Evolutionary conservation across 805 yeast species (phyloP).

Genomic region (Teunomyces lycoperdinae): DNA sequence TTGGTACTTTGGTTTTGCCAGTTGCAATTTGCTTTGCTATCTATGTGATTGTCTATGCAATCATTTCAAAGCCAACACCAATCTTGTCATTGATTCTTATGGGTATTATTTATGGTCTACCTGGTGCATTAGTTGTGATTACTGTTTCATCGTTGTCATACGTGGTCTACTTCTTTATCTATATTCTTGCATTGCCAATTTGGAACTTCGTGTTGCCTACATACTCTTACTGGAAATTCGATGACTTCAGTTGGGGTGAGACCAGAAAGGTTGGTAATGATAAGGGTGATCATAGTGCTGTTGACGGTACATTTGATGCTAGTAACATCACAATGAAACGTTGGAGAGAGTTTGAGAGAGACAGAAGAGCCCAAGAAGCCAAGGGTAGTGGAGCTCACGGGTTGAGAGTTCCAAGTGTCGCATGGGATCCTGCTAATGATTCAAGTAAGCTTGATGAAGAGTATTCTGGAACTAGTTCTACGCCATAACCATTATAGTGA

Average conservation of each 20-base stretch:
- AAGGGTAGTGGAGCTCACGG: constrained; percentile 7
- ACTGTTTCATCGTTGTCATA: constrained; percentile 76
- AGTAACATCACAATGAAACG: constrained; percentile 84
- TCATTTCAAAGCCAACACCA: constrained; percentile 74
- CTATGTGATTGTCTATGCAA: constrained; percentile 71
- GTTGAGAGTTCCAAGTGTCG: constrained; percentile 37
- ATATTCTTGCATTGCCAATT: constrained; percentile 78
- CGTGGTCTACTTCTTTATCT: constrained; percentile 74
- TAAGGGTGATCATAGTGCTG: constrained; percentile 64
- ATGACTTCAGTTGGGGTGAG: constrained; percentile 96
- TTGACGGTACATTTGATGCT: constrained; percentile 86
- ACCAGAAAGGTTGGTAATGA: constrained; percentile 71
- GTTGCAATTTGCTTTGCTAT: constrained; percentile 82
- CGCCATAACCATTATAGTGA: not conserved
- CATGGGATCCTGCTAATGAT: constrained; percentile 44
- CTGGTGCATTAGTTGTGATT: constrained; percentile 75
- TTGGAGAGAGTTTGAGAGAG: constrained; percentile 92
- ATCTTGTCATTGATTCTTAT: constrained; percentile 70
- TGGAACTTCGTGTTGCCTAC: constrained; percentile 90
- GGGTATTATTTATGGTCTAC: constrained; percentile 78
- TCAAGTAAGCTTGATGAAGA: constrained; percentile 22
- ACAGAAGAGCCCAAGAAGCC: constrained; percentile 40
- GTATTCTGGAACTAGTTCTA: constrained; percentile 19
- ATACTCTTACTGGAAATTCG: constrained; percentile 92
- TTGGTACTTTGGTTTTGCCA: constrained; percentile 87